Evolutionary conservation across 768 basidiomycete species (phyloP), one percentile per base, ranked within the genome.

Genomic region (Thelephora aurantiotincta): DNA sequence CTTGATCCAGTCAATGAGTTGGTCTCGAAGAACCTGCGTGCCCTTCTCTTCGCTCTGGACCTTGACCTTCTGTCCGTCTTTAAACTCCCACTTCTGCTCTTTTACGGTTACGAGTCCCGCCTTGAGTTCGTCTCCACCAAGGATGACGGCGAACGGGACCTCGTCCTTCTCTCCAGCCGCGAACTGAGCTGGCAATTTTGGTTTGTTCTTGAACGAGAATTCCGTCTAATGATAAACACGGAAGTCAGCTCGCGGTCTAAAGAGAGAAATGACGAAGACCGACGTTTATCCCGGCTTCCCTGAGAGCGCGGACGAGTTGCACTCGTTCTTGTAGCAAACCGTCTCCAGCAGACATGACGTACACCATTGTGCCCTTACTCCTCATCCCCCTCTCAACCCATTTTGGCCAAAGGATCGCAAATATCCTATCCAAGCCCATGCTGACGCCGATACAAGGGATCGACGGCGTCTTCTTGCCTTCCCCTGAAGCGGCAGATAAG

Each of bases 391-490:
- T 73, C 57, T 82, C 85, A 9, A 77, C 71, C 78, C 86, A 90
- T 62, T 80, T 86, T 37, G 84, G 83, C 80, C 88, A 88, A 51
- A 97, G 63, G 52, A 99, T 69, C 16, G 89, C 84, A 56, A 96
- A 98, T 47, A 99, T 80, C 18, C 94, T 68, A 64, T 99, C 96
- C 52, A 98, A 70, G 12, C 94, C 96, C 53, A 98, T 83, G 52
- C 82, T 86, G 34, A 97, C 78, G 3, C 94, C 93, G 14, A 97
- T 78, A 60, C 94, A 99, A 0, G 94, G 94, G 44, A 91, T 71
- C 0, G 69, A 65, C 9, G 71, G 60, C 1, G 71, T 70, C 60
- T 77, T 78, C 68, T 86, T 89, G 22, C 77, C 75, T 45, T 80
- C 79, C 1, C 78, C 81, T 0, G 87, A 74, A 0, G 91, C 84